phyloP scores from a whole-genome alignment of 768 basidiomycete genomes.

The Pisolithus marmoratus region DNA sequence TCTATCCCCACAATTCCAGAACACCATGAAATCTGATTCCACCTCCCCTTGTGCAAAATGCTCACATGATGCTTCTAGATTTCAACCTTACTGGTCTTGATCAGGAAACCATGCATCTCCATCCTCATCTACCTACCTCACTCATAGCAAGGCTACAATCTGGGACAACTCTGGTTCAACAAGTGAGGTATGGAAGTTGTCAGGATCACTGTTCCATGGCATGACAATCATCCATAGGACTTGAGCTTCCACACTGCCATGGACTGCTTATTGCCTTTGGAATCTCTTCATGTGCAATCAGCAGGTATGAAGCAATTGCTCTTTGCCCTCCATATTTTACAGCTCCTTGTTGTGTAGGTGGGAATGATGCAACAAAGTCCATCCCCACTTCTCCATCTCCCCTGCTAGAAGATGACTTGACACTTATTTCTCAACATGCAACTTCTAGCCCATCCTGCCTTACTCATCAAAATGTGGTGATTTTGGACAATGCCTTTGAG shows the following conservation, averaged over 20 bases:
- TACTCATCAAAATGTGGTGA: neutral
- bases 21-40: neutral
- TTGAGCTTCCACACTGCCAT: neutral
- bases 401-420: no score
- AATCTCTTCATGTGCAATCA: neutral
- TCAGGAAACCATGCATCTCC: neutral
- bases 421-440: no score
- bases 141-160: neutral
- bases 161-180: neutral
- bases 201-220: neutral
- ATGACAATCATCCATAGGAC: neutral
- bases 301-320: neutral
- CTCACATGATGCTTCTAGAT: neutral
- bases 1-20: neutral
- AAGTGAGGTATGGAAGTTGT: neutral
- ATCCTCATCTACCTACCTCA: neutral
- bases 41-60: neutral
- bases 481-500: neutral
- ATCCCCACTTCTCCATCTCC: neutral
- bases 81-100: neutral
- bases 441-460: neutral
- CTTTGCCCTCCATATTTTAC: neutral
- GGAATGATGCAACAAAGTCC: neutral
- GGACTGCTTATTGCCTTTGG: neutral
- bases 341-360: neutral